A percentile compares a stretch with the other conserved stretches of the same genome.
These are phyloP conservation scores for Phytophthora lateralis DNA, from an alignment of 352 stramenopile genomes.

Conservation along the genomic window DNA sequence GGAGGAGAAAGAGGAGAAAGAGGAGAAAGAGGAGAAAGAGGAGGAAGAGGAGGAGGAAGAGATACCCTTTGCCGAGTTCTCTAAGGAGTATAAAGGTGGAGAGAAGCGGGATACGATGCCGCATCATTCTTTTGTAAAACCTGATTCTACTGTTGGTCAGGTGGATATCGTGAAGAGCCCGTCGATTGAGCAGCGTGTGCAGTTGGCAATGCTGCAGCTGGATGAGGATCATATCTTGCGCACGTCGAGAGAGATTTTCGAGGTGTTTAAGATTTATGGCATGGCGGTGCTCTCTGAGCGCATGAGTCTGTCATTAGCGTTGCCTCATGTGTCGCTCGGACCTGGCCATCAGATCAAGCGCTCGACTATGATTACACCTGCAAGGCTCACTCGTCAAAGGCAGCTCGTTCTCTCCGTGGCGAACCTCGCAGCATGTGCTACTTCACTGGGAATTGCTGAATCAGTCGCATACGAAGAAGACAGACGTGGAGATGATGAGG, in stretches of 20 bases:
- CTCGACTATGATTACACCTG: slow-evolving; percentile 41
- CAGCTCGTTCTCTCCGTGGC: slow-evolving; percentile 64
- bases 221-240: slow-evolving; percentile 52
- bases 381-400: slow-evolving; percentile 53
- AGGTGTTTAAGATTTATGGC: slow-evolving; percentile 86
- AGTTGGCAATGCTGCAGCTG: slow-evolving; percentile 40
- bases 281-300: slow-evolving; percentile 78
- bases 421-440: slow-evolving; percentile 59
- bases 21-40: slow-evolving; percentile 22
- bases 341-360: slow-evolving; percentile 15
- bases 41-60: slow-evolving; percentile 25
- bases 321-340: slow-evolving; percentile 35
- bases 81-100: slow-evolving; percentile 44
- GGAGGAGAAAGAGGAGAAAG: slow-evolving; percentile 20
- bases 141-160: not conserved
- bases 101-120: not conserved
- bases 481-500: slow-evolving; percentile 1
- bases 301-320: slow-evolving; percentile 57
- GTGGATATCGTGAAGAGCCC: too few species aligned
- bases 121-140: slow-evolving; percentile 44
- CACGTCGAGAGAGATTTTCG: slow-evolving; percentile 69
- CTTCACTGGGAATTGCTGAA: slow-evolving; percentile 40
- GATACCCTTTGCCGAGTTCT: slow-evolving; percentile 42
- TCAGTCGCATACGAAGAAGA: slow-evolving; percentile 9
- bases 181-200: slow-evolving; percentile 5